These are phyloP conservation scores for Aureobasidium namibiae DNA, from an alignment of 2,329 filamentous ascomycete species.

Conservation along the genomic window DNA sequence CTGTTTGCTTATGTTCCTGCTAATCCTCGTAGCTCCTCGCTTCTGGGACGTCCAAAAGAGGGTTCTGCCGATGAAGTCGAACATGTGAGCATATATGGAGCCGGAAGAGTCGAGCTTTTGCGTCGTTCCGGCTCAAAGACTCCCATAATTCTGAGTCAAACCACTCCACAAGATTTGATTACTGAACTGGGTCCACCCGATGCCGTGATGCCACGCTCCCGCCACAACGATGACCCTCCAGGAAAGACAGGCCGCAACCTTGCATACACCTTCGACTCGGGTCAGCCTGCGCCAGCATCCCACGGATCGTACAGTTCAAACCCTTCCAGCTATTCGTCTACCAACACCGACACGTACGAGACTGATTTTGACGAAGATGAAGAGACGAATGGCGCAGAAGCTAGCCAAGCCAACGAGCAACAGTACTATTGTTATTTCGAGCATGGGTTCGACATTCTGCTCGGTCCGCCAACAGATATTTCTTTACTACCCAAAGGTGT, in stretches of 20 bases:
- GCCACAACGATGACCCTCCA: neutral
- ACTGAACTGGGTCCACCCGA: conserved; percentile 88
- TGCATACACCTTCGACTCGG: neutral
- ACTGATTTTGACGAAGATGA: conserved; percentile 40
- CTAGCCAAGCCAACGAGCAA: conserved; percentile 62
- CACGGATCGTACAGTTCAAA: conserved; percentile 21
- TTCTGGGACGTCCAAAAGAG: conserved; percentile 65
- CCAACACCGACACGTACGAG: conserved; percentile 35
- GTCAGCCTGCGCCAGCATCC: neutral
- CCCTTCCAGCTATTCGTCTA: conserved; percentile 31
- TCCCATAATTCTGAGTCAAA: conserved; percentile 71
- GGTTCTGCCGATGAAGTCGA: conserved; percentile 84
- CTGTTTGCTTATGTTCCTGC: conserved; percentile 70
- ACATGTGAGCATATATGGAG: conserved; percentile 66
- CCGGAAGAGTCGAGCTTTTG: conserved; percentile 68
- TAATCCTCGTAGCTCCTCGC: conserved; percentile 63
- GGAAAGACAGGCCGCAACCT: conserved; percentile 13
- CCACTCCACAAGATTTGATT: conserved; percentile 83
- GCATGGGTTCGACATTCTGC: conserved; percentile 83
- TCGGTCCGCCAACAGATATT: conserved; percentile 61
- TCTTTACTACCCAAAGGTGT: conserved; percentile 16
- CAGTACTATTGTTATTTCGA: conserved; percentile 95
- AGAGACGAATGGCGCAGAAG: conserved; percentile 40
- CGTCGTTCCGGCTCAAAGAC: conserved; percentile 61
- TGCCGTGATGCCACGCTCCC: conserved; percentile 59